A percentile compares a stretch with the other conserved stretches of the same genome.
These are phyloP conservation scores for Dacryopinax primogenitus DNA, from an alignment of 768 basidiomycete genomes.

Conservation along the genomic window DNA sequence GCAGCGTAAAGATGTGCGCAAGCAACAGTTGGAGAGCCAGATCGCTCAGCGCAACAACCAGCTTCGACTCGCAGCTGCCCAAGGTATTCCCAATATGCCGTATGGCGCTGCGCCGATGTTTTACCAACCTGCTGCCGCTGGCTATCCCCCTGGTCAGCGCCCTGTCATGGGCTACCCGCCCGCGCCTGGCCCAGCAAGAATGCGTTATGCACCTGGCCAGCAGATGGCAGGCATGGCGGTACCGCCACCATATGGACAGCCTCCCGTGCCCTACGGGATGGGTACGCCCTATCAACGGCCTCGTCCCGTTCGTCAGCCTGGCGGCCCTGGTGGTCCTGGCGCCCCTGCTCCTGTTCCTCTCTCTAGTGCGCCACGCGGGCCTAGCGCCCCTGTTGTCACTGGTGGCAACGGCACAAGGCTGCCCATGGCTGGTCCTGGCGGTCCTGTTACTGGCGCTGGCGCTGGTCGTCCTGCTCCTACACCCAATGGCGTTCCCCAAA, in stretches of 20 bases:
- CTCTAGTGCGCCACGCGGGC: constrained; percentile 25
- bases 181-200: constrained; percentile 63
- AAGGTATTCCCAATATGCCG: constrained; percentile 60
- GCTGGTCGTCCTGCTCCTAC: constrained; percentile 47
- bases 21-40: constrained; percentile 97
- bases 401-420: constrained; percentile 46
- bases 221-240: constrained; percentile 68
- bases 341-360: constrained; percentile 43
- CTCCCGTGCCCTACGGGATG: constrained; percentile 46
- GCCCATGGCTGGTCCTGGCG: constrained; percentile 25
- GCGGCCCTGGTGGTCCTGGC: constrained; percentile 39
- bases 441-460: constrained; percentile 23
- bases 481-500: constrained; percentile 18
- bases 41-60: constrained; percentile 90
- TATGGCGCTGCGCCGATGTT: constrained; percentile 73
- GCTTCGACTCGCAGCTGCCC: constrained; percentile 84
- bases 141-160: constrained; percentile 67
- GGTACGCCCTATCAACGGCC: constrained; percentile 34
- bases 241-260: constrained; percentile 50
- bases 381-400: constrained; percentile 48
- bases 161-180: constrained; percentile 61
- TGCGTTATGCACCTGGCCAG: constrained; percentile 64
- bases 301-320: constrained; percentile 50
- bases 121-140: constrained; percentile 64
- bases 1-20: constrained; percentile 93